Evolutionary conservation across 2,329 filamentous ascomycete genomes (phyloP).

Genomic region (Curvularia eragrostidis): DNA sequence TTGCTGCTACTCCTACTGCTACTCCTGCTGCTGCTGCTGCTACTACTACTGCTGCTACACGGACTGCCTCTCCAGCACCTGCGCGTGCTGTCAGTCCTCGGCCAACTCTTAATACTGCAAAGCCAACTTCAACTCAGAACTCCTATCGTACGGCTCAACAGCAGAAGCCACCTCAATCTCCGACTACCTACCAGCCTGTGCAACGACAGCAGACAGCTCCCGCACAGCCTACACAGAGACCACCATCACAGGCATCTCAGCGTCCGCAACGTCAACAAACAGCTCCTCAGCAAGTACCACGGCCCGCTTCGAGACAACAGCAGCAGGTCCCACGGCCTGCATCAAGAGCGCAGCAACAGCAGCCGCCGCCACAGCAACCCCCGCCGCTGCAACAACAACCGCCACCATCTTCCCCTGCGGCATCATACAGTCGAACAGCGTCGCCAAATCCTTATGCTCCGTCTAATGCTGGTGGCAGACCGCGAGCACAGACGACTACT

Average conservation of each 20-base stretch:
- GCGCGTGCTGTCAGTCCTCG: constrained; percentile 64
- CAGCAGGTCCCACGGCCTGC: constrained; percentile 12
- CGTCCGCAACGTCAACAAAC: constrained; percentile 12
- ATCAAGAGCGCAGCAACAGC: constrained; percentile 7
- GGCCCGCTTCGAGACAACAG: neutral
- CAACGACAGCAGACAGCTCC: constrained; percentile 10
- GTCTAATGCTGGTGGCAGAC: constrained; percentile 39
- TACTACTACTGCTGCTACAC: neutral
- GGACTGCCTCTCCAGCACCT: constrained; percentile 67
- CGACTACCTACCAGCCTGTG: constrained; percentile 7
- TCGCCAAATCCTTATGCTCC: constrained; percentile 70
- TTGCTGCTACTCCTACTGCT: neutral
- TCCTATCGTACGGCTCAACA: constrained; percentile 21
- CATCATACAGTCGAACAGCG: constrained; percentile 27
- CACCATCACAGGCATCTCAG: constrained; percentile 12
- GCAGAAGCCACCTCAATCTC: constrained; percentile 22
- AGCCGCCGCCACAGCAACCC: constrained; percentile 3
- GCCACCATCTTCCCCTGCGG: constrained; percentile 16
- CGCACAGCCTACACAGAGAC: constrained; percentile 9
- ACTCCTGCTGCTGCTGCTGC: no score
- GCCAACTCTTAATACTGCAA: constrained; percentile 57
- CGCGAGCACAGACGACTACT: constrained; percentile 49
- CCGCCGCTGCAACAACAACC: constrained; percentile 10
- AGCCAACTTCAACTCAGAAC: constrained; percentile 22
- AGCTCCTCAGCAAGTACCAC: neutral